Evolutionary conservation across 1,139 yeast genomes (phyloP).

Genomic region (Hansenula lynferdii): DNA sequence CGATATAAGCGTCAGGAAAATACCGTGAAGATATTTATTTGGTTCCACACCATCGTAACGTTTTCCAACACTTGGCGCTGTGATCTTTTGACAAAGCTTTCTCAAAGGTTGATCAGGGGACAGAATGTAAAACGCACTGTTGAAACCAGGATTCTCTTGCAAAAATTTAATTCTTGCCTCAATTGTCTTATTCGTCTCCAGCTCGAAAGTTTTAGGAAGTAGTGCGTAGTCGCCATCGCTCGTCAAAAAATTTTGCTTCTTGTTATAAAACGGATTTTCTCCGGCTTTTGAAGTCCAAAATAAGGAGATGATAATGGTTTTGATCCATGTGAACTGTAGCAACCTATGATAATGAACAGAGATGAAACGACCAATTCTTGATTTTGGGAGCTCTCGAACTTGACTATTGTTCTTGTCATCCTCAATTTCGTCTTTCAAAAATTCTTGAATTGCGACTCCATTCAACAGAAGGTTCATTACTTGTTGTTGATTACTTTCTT

Average conservation of each 20-base stretch:
- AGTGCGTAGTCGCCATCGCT: constrained; percentile 27
- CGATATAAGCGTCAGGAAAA: constrained; percentile 53
- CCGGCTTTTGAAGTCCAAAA: constrained; percentile 12
- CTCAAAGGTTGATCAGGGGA: constrained; percentile 64
- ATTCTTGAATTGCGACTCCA: constrained; percentile 39
- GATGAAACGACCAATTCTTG: constrained; percentile 5
- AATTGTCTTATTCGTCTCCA: constrained; percentile 34
- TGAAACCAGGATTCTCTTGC: constrained; percentile 60
- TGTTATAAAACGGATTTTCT: constrained; percentile 36
- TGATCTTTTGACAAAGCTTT: constrained; percentile 66
- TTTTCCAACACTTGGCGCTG: constrained; percentile 67
- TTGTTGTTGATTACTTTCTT: constrained; percentile 28
- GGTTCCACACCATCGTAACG: constrained; percentile 78
- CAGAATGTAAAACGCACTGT: constrained; percentile 63
- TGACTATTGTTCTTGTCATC: constrained; percentile 2
- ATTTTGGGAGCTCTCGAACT: constrained; percentile 4
- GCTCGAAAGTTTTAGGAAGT: constrained; percentile 32
- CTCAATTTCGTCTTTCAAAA: constrained; percentile 19
- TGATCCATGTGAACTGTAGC: constrained; percentile 2
- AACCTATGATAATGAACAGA: constrained; percentile 5
- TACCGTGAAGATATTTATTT: constrained; percentile 42
- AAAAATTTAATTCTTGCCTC: constrained; percentile 49
- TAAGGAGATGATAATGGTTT: constrained; percentile 1
- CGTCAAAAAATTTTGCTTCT: constrained; percentile 25
- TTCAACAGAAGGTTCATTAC: constrained; percentile 34